Base-by-base conservation (phyloP, 2,329 filamentous ascomycete species). In the Aspergillus glaucus region DNA sequence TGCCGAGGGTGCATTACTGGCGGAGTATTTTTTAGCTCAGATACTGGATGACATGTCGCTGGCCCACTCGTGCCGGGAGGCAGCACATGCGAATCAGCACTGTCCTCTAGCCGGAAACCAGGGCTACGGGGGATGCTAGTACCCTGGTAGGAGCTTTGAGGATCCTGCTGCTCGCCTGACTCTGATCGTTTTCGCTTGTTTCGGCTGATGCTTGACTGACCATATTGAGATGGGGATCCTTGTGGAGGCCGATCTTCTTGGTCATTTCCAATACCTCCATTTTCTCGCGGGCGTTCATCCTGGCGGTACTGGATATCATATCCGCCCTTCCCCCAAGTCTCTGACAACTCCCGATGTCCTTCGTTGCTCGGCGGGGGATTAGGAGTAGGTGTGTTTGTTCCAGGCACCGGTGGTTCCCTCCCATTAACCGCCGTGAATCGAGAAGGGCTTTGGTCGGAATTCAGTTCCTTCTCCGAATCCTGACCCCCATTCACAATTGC, bases 141-240 rank as follows among this genome's bases (percentile, higher is more conserved):
- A 45, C 57, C 67, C 50, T 67, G 65, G 49, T 68, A 70, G n/a
- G 62, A 62, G 51, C 57, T 62, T 54, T 63, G 58, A 46, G 52
- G 56, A 50, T 52, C 62, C 56, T 56, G 58, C 37, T 61, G 66
- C 48, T 84, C 84, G 34, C 74, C 66, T 5, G 85, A 87, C 42
- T 75, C 71, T 6, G 87, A 88, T 51, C 87, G 80, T 67, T 89
- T 92, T 50, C 77, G 67, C 56, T 78, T 78, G 60, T 82, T 80
- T 68, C 85, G 86, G 54, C 56, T 57, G 49, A 55, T 49, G 15
- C 49, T 44, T 36, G 50, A 47, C 12, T 54, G 42, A 40, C 54
- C 49, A 26, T 46, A 32, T 10, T 55, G 52, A n/a, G 64, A 62
- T 2, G 59, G 55, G 1, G 63, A 64, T 28, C 51, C 57, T 37